phyloP scores from a whole-genome alignment of 2,329 filamentous ascomycete genomes.

The Fusarium xyrophilum region DNA sequence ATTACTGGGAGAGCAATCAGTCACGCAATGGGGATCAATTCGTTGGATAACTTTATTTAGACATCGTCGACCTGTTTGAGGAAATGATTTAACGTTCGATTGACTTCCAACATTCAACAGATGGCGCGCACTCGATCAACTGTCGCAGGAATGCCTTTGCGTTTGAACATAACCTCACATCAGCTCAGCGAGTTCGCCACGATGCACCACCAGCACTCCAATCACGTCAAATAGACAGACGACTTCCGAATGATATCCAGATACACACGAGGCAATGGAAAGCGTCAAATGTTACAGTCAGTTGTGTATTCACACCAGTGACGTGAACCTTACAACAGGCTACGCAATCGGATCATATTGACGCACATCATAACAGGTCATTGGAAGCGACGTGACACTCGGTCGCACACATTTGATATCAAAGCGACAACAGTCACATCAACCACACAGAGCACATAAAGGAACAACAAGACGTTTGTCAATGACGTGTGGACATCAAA shows the following conservation, averaged over 20 bases:
- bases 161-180: rapidly evolving
- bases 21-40: not conserved
- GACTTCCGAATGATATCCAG: no score
- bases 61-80: rapidly evolving
- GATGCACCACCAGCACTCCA: rapidly evolving
- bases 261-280: no score
- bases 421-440: not conserved
- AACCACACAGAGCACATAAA: not conserved
- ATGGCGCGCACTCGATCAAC: rapidly evolving
- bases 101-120: not conserved
- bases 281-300: no score
- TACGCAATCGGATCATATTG: rapidly evolving
- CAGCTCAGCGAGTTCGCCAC: rapidly evolving
- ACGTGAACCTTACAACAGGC: rapidly evolving
- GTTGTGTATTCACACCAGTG: rapidly evolving
- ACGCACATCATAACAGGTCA: not conserved
- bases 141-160: rapidly evolving
- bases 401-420: rapidly evolving
- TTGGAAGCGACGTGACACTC: not conserved
- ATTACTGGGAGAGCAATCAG: not conserved
- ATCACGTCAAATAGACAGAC: no score
- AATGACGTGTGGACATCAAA: slow-evolving; percentile 33
- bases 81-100: rapidly evolving
- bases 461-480: slow-evolving; percentile 1
- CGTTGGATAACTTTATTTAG: not conserved